A percentile compares a stretch with the other conserved stretches of the same genome.
Conservation (phyloP, 257 asterid genomes). For the Penstemon eatonii region DNA sequence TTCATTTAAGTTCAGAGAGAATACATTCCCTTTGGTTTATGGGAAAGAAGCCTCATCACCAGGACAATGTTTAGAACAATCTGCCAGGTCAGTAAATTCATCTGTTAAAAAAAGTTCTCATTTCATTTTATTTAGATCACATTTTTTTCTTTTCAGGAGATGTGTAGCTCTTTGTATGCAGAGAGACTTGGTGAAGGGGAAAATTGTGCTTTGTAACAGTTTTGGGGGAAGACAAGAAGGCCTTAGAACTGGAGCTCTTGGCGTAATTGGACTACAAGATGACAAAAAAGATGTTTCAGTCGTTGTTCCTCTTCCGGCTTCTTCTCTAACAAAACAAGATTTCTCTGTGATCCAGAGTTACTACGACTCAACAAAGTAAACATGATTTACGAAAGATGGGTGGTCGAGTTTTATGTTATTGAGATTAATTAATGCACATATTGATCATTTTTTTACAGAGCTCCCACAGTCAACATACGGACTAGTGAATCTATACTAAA, state of each 20-base stretch:
- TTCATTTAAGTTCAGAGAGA: conserved; percentile 22
- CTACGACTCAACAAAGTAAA: conserved; percentile 13
- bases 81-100: not conserved
- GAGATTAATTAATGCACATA: not conserved
- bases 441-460: not conserved
- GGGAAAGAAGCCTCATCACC: conserved; percentile 15
- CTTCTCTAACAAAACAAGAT: not conserved
- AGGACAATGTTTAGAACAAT: not conserved
- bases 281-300: not conserved
- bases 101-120: not conserved
- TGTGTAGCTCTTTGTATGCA: conserved; percentile 9
- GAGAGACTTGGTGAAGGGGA: conserved; percentile 24
- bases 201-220: conserved; percentile 27
- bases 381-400: not conserved
- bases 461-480: conserved; percentile 23
- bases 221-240: not conserved
- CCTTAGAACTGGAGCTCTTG: conserved; percentile 13
- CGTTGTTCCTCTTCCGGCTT: conserved; percentile 16
- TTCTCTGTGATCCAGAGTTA: not conserved
- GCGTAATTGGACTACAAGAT: not conserved
- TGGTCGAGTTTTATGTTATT: no score
- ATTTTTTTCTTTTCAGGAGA: not conserved
- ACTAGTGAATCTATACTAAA: conserved; percentile 22
- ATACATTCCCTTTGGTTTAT: conserved; percentile 20
- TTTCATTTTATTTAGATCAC: not conserved